phyloP scores from a whole-genome alignment of 177 flowering plant genomes.

The Tripterygium wilfordii region DNA sequence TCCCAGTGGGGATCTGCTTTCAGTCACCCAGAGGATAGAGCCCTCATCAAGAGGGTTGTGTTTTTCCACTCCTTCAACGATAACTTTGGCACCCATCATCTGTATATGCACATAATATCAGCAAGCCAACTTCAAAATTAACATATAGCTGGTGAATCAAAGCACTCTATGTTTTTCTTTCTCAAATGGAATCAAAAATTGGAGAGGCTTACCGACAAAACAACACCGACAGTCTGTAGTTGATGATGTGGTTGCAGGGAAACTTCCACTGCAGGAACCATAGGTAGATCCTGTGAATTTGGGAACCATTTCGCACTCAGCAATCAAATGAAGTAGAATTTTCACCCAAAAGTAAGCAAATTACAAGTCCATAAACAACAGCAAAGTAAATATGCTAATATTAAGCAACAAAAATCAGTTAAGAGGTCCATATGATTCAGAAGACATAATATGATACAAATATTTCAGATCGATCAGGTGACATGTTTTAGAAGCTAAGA shows the following conservation, averaged over 20 bases:
- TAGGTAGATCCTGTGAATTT: slow-evolving; percentile 62
- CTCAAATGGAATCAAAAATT: too few species aligned
- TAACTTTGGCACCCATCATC: slow-evolving; percentile 68
- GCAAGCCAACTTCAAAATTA: too few species aligned
- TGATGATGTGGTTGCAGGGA: slow-evolving; percentile 59
- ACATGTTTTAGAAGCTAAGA: too few species aligned
- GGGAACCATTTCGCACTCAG: not conserved
- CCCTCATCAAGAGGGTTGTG: slow-evolving; percentile 92
- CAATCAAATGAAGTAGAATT: not conserved
- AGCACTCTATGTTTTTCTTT: too few species aligned
- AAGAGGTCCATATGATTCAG: too few species aligned
- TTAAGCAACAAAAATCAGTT: too few species aligned
- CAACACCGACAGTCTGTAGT: slow-evolving; percentile 64
- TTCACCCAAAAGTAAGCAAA: not conserved
- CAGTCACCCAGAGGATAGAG: slow-evolving; percentile 93
- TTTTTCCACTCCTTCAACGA: slow-evolving; percentile 88
- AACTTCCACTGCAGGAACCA: slow-evolving; percentile 63
- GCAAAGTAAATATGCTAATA: too few species aligned
- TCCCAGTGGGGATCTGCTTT: slow-evolving; percentile 63
- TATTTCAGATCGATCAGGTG: too few species aligned
- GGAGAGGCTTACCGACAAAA: slow-evolving; percentile 62
- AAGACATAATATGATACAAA: too few species aligned
- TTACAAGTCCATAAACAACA: too few species aligned
- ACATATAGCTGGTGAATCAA: too few species aligned
- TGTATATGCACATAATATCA: too few species aligned